A percentile compares a stretch with the other conserved stretches of the same genome.
These are phyloP conservation scores for Aspergillus arachidicola DNA, from an alignment of 2,329 filamentous ascomycete genomes.

Conservation along the genomic window DNA sequence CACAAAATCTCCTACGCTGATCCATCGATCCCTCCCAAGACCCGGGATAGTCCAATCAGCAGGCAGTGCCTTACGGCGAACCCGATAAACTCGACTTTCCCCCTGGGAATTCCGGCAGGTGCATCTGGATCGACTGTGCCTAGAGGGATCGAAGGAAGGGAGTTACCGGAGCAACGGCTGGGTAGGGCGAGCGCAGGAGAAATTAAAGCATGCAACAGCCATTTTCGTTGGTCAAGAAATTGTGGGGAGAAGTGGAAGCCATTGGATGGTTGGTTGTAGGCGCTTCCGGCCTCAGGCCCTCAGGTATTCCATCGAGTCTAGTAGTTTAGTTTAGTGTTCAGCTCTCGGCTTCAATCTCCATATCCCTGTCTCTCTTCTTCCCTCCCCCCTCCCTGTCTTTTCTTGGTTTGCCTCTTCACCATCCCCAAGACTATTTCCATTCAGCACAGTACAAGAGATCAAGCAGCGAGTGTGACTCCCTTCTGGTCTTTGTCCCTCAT, in stretches of 20 bases:
- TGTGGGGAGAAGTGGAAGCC: slow-evolving; percentile 1
- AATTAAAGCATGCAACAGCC: background rate
- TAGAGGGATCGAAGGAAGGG: slow-evolving; percentile 19
- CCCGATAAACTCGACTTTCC: slow-evolving; percentile 12
- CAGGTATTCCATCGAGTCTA: background rate
- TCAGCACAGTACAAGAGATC: background rate
- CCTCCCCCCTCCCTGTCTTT: background rate
- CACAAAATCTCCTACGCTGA: background rate
- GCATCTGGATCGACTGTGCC: slow-evolving; percentile 1
- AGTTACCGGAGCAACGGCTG: slow-evolving; percentile 25
- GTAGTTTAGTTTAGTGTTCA: background rate
- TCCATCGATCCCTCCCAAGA: slow-evolving; percentile 1
- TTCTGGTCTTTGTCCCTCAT: background rate
- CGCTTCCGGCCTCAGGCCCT: background rate
- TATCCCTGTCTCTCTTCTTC: slow-evolving; percentile 1
- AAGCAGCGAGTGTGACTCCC: background rate
- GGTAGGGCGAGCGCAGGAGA: background rate
- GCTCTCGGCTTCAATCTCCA: background rate
- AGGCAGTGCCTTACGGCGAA: slow-evolving; percentile 7
- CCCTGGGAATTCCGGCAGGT: slow-evolving; percentile 8
- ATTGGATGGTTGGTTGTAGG: slow-evolving; percentile 8
- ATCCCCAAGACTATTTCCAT: background rate
- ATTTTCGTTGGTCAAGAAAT: background rate
- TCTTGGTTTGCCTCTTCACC: background rate
- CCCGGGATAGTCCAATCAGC: slow-evolving; percentile 13